These are phyloP conservation scores for Vachellia collinsii DNA, from an alignment of 306 rosid species.

Conservation along the genomic window DNA sequence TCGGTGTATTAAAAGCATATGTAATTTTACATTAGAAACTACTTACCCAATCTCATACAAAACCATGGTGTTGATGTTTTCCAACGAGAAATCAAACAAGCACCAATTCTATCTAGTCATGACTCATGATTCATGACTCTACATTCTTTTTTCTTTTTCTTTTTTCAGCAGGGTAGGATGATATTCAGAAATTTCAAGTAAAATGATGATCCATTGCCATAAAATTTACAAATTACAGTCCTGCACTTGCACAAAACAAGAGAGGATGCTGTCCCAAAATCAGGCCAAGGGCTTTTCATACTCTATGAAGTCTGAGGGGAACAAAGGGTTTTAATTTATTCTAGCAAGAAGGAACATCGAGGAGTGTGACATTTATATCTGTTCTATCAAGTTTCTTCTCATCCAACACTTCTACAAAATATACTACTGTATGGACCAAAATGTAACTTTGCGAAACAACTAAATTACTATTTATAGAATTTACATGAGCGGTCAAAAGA, in stretches of 20 bases:
- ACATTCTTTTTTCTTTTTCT: neutral
- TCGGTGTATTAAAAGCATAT: neutral
- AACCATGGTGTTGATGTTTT: neutral
- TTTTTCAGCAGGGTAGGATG: neutral
- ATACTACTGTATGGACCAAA: neutral
- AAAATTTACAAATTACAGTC: neutral
- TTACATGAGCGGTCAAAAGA: conserved; percentile 59
- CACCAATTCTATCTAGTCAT: too few species aligned
- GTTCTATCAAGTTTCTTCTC: conserved; percentile 40
- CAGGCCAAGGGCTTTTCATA: conserved; percentile 34
- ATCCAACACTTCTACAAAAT: conserved; percentile 35
- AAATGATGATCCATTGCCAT: neutral
- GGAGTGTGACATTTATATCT: conserved; percentile 34
- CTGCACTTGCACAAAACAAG: neutral
- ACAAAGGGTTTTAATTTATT: conserved; percentile 22
- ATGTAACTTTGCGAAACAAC: neutral
- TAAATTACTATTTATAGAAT: conserved; percentile 18
- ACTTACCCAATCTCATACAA: neutral
- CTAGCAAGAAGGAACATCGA: conserved; percentile 10
- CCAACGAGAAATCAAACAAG: neutral
- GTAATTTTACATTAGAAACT: neutral
- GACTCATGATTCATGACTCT: neutral
- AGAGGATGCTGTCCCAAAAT: neutral
- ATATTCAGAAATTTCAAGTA: conserved; percentile 4
- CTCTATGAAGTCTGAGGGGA: conserved; percentile 33